Conservation (phyloP, 2,329 filamentous ascomycete genomes). For the Colletotrichum truncatum region DNA sequence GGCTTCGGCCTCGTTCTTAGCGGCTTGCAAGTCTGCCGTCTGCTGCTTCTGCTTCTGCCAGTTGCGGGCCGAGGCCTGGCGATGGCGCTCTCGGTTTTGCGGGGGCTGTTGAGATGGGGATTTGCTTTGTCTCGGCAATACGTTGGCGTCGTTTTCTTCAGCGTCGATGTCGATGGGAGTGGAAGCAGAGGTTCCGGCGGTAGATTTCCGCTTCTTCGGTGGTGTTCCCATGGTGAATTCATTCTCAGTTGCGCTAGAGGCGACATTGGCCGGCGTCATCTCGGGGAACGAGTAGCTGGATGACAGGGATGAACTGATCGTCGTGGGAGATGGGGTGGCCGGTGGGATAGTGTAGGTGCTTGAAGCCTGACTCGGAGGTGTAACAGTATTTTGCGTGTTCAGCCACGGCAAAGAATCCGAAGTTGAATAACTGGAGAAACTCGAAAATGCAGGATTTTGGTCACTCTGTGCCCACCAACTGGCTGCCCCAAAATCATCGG, state of each 20-base stretch:
- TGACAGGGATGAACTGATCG: neutral
- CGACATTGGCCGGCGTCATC: too few relatives aligned
- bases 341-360: neutral
- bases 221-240: too few relatives aligned
- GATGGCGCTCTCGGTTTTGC: slow-evolving; percentile 23
- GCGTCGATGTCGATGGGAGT: too few relatives aligned
- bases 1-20: neutral
- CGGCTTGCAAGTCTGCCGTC: slow-evolving; percentile 3
- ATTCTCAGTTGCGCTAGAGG: too few relatives aligned
- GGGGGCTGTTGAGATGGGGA: too few relatives aligned
- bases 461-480: neutral
- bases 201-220: too few relatives aligned
- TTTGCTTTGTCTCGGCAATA: too few relatives aligned
- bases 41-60: slow-evolving; percentile 26
- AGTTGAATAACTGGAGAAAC: neutral
- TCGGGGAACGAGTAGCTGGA: too few relatives aligned
- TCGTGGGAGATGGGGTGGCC: neutral
- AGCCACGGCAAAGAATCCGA: neutral
- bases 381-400: neutral
- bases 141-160: too few relatives aligned
- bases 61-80: slow-evolving; percentile 24
- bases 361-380: neutral
- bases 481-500: neutral
- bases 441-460: neutral
- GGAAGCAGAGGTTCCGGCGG: too few relatives aligned